Percentiles rank a stretch among this genome's conserved stretches.
These are phyloP conservation scores for Exsudoporus floridanus DNA, from an alignment of 1,284 basidiomycete species.

Conservation along the genomic window DNA sequence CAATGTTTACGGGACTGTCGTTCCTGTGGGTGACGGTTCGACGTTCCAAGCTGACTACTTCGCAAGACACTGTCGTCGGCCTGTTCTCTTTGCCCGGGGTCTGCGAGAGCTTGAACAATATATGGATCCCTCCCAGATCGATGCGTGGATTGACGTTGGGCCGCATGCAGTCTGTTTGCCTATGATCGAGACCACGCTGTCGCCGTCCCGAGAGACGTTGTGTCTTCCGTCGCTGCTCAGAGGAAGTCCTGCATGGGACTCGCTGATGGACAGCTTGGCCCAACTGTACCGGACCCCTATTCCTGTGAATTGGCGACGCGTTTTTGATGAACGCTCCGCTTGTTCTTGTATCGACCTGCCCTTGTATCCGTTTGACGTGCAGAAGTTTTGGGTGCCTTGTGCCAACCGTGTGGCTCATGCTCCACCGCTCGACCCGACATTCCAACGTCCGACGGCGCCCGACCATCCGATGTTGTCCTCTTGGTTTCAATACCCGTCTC, in stretches of 20 bases:
- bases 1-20: slow-evolving; percentile 52
- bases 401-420: slow-evolving; percentile 28
- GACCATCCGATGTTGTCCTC: slow-evolving; percentile 43
- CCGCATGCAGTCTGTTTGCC: slow-evolving; percentile 58
- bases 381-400: slow-evolving; percentile 58
- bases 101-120: slow-evolving; percentile 40
- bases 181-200: slow-evolving; percentile 49
- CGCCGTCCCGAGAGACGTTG: slow-evolving; percentile 33
- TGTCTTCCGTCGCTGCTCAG: slow-evolving; percentile 52
- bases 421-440: neutral
- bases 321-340: slow-evolving; percentile 48
- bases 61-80: slow-evolving; percentile 54
- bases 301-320: slow-evolving; percentile 51
- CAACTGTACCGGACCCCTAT: slow-evolving; percentile 47
- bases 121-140: slow-evolving; percentile 32
- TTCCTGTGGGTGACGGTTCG: slow-evolving; percentile 50
- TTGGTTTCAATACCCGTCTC: slow-evolving; percentile 46
- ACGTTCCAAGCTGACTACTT: slow-evolving; percentile 57
- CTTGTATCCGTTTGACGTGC: slow-evolving; percentile 57
- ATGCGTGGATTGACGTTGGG: slow-evolving; percentile 66
- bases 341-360: slow-evolving; percentile 52
- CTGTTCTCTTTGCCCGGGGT: slow-evolving; percentile 58
- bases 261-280: slow-evolving; percentile 46
- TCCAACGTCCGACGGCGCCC: slow-evolving; percentile 10
- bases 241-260: slow-evolving; percentile 43